Percentiles rank a stretch among this genome's conserved stretches.
Evolutionary conservation across 2,329 filamentous ascomycete genomes (phyloP).

Genomic region (Diaporthe eres): DNA sequence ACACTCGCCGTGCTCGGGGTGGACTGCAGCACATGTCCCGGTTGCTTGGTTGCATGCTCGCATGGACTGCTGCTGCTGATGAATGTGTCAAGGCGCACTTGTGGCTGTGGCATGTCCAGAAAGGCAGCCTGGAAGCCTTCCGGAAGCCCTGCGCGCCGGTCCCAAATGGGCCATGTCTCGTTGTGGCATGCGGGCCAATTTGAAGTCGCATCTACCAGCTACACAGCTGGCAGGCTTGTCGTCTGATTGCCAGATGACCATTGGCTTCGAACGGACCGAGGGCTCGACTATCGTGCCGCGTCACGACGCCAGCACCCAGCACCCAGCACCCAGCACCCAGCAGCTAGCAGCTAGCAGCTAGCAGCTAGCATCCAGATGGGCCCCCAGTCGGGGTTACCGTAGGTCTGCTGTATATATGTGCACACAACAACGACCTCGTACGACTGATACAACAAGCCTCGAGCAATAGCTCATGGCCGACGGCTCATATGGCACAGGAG

Average conservation of each 20-base stretch:
- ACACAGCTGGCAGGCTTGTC: constrained; percentile 27
- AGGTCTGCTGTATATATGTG: not conserved
- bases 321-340: not conserved
- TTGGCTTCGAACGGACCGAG: constrained; percentile 26
- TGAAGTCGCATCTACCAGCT: constrained; percentile 24
- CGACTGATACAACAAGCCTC: constrained; percentile 5
- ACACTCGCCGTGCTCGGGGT: not conserved
- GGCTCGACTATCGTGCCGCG: constrained; percentile 25
- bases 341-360: not conserved
- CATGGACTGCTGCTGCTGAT: constrained; percentile 22
- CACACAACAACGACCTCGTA: not conserved
- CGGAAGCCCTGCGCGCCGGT: constrained; percentile 23
- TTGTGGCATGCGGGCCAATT: constrained; percentile 27
- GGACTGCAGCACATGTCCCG: not conserved
- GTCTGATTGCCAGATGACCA: constrained; percentile 38
- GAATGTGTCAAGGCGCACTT: constrained; percentile 16
- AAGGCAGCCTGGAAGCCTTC: constrained; percentile 12
- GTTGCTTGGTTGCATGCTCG: constrained; percentile 15
- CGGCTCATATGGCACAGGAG: constrained; percentile 4
- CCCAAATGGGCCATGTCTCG: constrained; percentile 18
- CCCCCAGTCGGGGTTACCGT: not conserved
- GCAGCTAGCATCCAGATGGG: not conserved
- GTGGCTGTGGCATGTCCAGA: constrained; percentile 14
- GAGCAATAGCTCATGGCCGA: not conserved
- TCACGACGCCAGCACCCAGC: constrained; percentile 1